Evolutionary conservation across 805 yeast species (phyloP).

Genomic region (Ogataea nakhonphanomensis): DNA sequence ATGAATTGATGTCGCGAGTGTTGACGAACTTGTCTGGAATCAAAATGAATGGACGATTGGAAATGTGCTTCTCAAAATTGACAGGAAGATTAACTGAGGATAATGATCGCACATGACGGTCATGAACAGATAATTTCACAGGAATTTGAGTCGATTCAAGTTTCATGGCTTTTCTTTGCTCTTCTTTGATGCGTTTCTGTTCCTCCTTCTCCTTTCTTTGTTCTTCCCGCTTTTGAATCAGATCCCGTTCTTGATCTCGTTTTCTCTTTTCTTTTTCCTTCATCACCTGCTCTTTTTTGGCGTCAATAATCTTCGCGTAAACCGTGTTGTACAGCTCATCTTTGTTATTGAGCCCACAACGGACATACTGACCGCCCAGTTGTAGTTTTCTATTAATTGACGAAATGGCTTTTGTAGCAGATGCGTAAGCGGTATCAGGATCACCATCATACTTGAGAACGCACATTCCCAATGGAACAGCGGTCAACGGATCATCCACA

Average conservation of each 20-base stretch:
- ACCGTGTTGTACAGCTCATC: constrained; percentile 36
- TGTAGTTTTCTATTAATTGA: constrained; percentile 39
- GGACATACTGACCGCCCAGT: constrained; percentile 51
- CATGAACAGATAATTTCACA: constrained; percentile 27
- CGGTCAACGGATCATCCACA: constrained; percentile 68
- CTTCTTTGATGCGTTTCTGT: constrained; percentile 3
- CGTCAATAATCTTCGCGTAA: constrained; percentile 29
- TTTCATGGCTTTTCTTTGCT: constrained; percentile 4
- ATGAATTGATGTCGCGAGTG: constrained; percentile 44
- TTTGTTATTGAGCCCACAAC: constrained; percentile 48
- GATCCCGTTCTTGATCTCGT: constrained; percentile 25
- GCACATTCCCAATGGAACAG: constrained; percentile 74
- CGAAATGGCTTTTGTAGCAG: constrained; percentile 45
- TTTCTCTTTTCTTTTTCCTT: constrained; percentile 25
- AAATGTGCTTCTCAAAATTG: constrained; percentile 47
- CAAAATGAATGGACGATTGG: constrained; percentile 55
- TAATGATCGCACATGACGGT: constrained; percentile 29
- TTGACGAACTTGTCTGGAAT: constrained; percentile 51
- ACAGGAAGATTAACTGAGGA: constrained; percentile 39
- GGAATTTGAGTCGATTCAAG: background rate
- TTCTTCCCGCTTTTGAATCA: constrained; percentile 8
- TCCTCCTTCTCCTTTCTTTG: constrained; percentile 15
- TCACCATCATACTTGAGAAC: constrained; percentile 60
- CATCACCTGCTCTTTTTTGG: constrained; percentile 37
- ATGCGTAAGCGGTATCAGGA: constrained; percentile 41